Evolutionary conservation across 1,139 yeast genomes (phyloP).

Genomic region (Lodderomyces margitis): DNA sequence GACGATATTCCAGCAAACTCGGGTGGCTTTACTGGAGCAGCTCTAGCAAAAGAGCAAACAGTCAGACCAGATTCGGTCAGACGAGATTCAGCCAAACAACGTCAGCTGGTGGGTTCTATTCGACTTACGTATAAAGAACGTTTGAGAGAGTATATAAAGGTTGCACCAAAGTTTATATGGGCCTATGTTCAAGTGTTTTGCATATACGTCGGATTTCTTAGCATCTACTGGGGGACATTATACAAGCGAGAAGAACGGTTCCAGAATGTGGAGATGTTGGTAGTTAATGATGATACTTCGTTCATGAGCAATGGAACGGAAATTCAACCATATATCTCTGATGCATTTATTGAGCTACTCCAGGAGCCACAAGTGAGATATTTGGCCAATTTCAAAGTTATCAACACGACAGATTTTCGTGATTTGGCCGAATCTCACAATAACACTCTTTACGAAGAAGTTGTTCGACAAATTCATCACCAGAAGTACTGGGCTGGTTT

Average conservation of each 20-base stretch:
- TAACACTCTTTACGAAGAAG: constrained; percentile 33
- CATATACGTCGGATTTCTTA: constrained; percentile 34
- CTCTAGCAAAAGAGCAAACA: constrained; percentile 1
- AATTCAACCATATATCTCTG: constrained; percentile 28
- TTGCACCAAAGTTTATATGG: constrained; percentile 9
- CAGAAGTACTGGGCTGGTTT: constrained; percentile 56
- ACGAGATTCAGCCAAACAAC: background rate
- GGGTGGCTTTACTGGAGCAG: background rate
- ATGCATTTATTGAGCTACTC: constrained; percentile 27
- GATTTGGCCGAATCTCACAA: constrained; percentile 29
- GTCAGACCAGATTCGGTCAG: background rate
- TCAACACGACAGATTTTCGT: constrained; percentile 25
- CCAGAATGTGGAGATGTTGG: constrained; percentile 41
- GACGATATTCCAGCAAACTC: background rate
- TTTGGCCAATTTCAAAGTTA: constrained; percentile 43
- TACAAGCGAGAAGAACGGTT: constrained; percentile 39
- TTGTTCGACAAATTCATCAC: constrained; percentile 39
- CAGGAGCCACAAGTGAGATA: constrained; percentile 16
- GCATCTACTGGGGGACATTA: constrained; percentile 63
- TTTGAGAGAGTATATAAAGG: constrained; percentile 8
- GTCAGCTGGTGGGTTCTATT: background rate
- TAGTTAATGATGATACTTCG: constrained; percentile 44
- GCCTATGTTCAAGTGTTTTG: constrained; percentile 13
- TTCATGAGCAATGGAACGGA: constrained; percentile 21
- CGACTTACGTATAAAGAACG: constrained; percentile 9